Percentiles rank a stretch among this genome's conserved stretches.
These are phyloP conservation scores for Erodium texanum DNA, from an alignment of 441 rosid genomes.

Conservation along the genomic window DNA sequence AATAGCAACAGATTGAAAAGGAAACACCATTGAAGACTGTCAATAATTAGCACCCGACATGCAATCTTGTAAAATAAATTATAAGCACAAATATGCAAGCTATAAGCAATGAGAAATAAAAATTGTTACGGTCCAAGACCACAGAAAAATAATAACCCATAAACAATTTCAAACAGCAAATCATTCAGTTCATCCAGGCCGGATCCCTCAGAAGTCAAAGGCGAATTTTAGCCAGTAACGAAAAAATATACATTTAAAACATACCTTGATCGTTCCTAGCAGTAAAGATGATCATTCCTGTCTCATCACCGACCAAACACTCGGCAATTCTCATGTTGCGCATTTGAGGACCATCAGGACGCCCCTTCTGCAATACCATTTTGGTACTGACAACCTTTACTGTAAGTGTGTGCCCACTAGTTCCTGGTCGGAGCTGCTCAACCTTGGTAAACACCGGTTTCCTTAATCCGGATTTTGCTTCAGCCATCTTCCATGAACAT, in stretches of 20 bases:
- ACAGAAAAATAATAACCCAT: no score
- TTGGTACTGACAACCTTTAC: constrained; percentile 20
- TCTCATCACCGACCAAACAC: constrained; percentile 23
- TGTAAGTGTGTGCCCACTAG: constrained; percentile 22
- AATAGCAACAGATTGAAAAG: no score
- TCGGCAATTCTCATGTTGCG: constrained; percentile 18
- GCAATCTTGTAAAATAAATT: no score
- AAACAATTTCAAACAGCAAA: background rate
- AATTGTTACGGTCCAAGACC: no score
- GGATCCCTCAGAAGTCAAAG: background rate
- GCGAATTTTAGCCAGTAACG: background rate
- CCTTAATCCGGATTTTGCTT: constrained; percentile 19
- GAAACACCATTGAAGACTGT: background rate
- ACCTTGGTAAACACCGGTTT: constrained; percentile 22
- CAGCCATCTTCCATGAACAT: constrained; percentile 10
- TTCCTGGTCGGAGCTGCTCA: constrained; percentile 25
- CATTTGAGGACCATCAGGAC: constrained; percentile 17
- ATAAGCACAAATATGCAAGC: no score
- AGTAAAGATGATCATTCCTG: constrained; percentile 18
- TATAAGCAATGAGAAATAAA: no score
- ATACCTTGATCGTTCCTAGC: constrained; percentile 23
- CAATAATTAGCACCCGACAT: no score
- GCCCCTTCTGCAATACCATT: constrained; percentile 24
- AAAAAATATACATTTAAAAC: background rate
- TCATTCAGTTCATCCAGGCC: background rate